phyloP scores from a whole-genome alignment of 768 basidiomycete species.

The Agaricus subrufescens region DNA sequence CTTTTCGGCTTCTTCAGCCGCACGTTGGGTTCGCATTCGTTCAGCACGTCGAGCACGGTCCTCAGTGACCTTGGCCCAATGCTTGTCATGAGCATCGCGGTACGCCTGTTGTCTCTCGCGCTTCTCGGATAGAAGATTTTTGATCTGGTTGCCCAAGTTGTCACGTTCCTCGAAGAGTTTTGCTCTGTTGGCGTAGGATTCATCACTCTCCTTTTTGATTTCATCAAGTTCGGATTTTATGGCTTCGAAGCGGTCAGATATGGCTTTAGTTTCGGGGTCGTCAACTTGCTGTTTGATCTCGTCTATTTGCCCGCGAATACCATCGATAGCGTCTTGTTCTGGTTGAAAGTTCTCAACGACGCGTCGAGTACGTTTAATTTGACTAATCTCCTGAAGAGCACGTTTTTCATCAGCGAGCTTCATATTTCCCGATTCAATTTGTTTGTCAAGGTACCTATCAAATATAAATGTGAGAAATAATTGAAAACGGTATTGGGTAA shows the following conservation, averaged over 20 bases:
- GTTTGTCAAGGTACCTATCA: slow-evolving; percentile 73
- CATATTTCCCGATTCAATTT: slow-evolving; percentile 88
- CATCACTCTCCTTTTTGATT: slow-evolving; percentile 83
- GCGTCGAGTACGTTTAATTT: slow-evolving; percentile 64
- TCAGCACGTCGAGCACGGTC: slow-evolving; percentile 84
- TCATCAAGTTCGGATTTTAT: slow-evolving; percentile 84
- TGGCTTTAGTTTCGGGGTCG: slow-evolving; percentile 83
- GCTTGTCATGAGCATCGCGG: slow-evolving; percentile 81
- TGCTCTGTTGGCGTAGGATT: slow-evolving; percentile 71
- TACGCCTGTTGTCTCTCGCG: slow-evolving; percentile 66
- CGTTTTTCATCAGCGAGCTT: slow-evolving; percentile 96
- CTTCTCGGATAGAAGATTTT: slow-evolving; percentile 68
- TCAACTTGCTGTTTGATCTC: slow-evolving; percentile 81
- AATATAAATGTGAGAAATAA: slow-evolving; percentile 9
- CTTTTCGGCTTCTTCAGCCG: slow-evolving; percentile 73
- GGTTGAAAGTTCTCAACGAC: slow-evolving; percentile 78
- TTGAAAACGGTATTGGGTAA: background rate
- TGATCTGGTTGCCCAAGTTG: slow-evolving; percentile 61
- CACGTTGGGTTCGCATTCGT: slow-evolving; percentile 67
- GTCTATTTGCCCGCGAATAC: slow-evolving; percentile 68
- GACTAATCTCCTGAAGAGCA: slow-evolving; percentile 84
- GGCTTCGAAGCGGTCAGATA: slow-evolving; percentile 74
- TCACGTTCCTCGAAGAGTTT: slow-evolving; percentile 89
- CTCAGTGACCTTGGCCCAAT: slow-evolving; percentile 81
- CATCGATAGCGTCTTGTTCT: slow-evolving; percentile 77